phyloP scores from a whole-genome alignment of 129 eudicot genomes.

The Gnaphalium uliginosum region DNA sequence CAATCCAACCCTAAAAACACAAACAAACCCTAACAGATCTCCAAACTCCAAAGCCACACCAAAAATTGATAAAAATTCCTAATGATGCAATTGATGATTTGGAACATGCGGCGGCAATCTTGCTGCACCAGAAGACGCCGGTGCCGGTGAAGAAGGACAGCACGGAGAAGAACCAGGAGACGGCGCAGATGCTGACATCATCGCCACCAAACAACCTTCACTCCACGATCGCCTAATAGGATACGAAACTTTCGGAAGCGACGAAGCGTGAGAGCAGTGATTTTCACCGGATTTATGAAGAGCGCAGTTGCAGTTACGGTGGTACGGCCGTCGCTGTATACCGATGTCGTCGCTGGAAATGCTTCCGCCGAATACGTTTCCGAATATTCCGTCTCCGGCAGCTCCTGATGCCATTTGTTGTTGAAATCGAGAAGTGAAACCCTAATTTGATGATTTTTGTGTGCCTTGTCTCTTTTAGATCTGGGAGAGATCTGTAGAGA shows the following conservation, averaged over 20 bases:
- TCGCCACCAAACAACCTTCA: constrained; percentile 46
- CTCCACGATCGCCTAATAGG: constrained; percentile 57
- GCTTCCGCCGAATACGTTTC: constrained; percentile 39
- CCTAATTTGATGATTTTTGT: background rate
- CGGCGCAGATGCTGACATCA: constrained; percentile 34
- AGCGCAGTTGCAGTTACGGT: constrained; percentile 66
- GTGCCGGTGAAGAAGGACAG: constrained; percentile 29
- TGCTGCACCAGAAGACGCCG: constrained; percentile 15
- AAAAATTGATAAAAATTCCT: background rate
- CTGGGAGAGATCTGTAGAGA: constrained; percentile 33
- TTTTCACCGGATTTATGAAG: constrained; percentile 42
- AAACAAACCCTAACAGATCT: constrained; percentile 36
- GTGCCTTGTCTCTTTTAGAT: constrained; percentile 20
- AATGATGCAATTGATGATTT: constrained; percentile 18
- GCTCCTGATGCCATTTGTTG: constrained; percentile 45
- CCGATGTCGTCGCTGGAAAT: constrained; percentile 44
- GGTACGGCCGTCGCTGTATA: constrained; percentile 52
- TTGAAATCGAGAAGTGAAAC: background rate
- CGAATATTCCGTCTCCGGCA: constrained; percentile 42
- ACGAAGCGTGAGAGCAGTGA: constrained; percentile 29
- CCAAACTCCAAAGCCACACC: constrained; percentile 1
- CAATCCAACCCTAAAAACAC: constrained; percentile 30
- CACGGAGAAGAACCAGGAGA: constrained; percentile 37
- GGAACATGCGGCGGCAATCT: constrained; percentile 32
- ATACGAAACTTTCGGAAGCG: constrained; percentile 32